Percentiles rank a stretch among this genome's conserved stretches.
Conservation (phyloP, 2,329 filamentous ascomycete species). For the Talaromyces sp. region DNA sequence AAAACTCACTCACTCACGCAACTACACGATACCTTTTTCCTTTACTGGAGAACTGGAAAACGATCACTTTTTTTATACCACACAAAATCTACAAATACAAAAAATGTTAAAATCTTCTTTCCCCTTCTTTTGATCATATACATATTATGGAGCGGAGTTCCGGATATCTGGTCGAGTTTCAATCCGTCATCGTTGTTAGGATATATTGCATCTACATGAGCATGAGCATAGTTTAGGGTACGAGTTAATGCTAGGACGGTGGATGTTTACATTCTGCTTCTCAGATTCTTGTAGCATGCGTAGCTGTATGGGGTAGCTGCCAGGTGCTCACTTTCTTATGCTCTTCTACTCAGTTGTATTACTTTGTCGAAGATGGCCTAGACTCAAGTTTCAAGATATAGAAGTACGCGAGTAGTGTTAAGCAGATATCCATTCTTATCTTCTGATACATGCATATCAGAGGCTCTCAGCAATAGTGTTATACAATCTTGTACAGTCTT, state of each 20-base stretch:
- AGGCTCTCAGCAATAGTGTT: not conserved
- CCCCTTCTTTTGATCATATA: slow-evolving; percentile 21
- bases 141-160: slow-evolving; percentile 15
- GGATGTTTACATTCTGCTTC: slow-evolving; percentile 1
- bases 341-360: no score
- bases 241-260: slow-evolving; percentile 9
- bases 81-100: slow-evolving; percentile 52
- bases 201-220: slow-evolving; percentile 13
- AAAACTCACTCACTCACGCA: slow-evolving; percentile 20
- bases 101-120: slow-evolving; percentile 55
- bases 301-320: not conserved
- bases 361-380: not conserved
- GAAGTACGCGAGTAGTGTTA: not conserved
- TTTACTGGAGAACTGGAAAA: not conserved
- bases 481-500: slow-evolving; percentile 5
- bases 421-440: not conserved
- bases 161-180: slow-evolving; percentile 16
- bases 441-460: not conserved
- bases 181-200: not conserved
- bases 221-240: not conserved
- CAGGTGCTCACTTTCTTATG: not conserved
- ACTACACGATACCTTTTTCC: not conserved
- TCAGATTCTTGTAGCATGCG: not conserved
- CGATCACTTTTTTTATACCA: slow-evolving; percentile 36
- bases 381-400: not conserved